Conservation (phyloP, 2,329 filamentous ascomycete species). For the Teratosphaeria zuluensis region DNA sequence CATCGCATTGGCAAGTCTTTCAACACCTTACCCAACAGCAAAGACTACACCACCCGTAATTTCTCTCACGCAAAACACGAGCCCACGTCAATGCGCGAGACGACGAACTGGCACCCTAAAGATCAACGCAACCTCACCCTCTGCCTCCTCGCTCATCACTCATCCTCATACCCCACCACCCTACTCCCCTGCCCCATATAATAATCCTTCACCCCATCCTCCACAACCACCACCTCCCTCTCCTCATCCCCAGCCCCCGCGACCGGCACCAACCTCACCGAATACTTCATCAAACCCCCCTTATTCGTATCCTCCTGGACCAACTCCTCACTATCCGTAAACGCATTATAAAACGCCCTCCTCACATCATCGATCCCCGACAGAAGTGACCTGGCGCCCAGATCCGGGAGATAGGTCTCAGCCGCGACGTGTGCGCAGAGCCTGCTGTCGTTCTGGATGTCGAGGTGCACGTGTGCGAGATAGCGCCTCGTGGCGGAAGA, state of each 20-base stretch:
- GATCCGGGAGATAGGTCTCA: constrained; percentile 23
- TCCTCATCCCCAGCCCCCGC: not conserved
- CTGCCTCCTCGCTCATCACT: not conserved
- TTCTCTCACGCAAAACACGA: no score
- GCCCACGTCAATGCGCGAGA: no score
- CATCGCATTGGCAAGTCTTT: no score
- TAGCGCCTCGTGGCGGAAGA: constrained; percentile 20
- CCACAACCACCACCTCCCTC: not conserved
- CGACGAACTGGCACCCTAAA: no score
- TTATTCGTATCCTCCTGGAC: constrained; percentile 3
- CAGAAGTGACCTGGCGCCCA: constrained; percentile 27
- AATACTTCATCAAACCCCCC: constrained; percentile 2
- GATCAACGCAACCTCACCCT: not conserved
- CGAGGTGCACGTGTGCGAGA: constrained; percentile 26
- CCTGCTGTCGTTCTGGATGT: constrained; percentile 20
- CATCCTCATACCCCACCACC: not conserved
- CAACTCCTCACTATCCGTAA: not conserved
- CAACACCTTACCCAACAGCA: no score
- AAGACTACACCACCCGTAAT: no score
- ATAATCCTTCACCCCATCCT: constrained; percentile 1
- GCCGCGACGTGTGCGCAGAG: constrained; percentile 25
- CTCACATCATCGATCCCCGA: constrained; percentile 13
- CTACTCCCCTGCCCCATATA: not conserved
- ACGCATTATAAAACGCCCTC: constrained; percentile 1
- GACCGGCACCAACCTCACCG: constrained; percentile 1